Percentiles rank a stretch among this genome's conserved stretches.
Evolutionary conservation across 495 filamentous ascomycete species (phyloP).

Genomic region (Hapsidospora chrysogenum): DNA sequence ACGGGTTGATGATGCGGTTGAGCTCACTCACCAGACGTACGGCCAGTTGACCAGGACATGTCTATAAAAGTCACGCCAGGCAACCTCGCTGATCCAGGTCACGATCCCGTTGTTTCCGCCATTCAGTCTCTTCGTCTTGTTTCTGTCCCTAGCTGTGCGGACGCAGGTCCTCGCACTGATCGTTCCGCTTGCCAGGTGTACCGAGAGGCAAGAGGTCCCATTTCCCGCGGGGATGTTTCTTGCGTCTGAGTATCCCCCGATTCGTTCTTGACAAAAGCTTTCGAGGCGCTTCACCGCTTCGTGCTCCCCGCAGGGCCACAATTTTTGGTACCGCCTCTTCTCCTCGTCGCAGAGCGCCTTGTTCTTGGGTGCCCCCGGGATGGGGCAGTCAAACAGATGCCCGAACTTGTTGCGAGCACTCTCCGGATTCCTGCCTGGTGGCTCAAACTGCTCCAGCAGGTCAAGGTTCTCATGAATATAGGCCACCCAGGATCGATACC

Average conservation of each 20-base stretch:
- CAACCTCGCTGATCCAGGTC: constrained; percentile 75
- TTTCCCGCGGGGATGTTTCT: constrained; percentile 44
- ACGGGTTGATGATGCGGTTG: constrained; percentile 1
- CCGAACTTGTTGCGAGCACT: constrained; percentile 32
- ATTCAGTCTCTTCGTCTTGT: constrained; percentile 52
- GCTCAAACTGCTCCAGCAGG: constrained; percentile 39
- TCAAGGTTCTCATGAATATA: constrained; percentile 52
- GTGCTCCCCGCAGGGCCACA: constrained; percentile 73
- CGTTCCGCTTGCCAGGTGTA: constrained; percentile 63
- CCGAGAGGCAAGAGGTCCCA: constrained; percentile 57
- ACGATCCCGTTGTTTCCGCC: constrained; percentile 49
- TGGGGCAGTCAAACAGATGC: constrained; percentile 41
- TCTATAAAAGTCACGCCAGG: constrained; percentile 88
- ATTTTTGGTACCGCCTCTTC: constrained; percentile 30
- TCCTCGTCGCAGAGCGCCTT: constrained; percentile 47
- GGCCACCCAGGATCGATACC: constrained; percentile 60
- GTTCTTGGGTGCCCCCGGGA: constrained; percentile 48
- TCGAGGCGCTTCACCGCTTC: constrained; percentile 49
- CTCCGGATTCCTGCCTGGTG: constrained; percentile 43
- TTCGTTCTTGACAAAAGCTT: constrained; percentile 54
- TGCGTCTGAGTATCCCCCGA: constrained; percentile 38
- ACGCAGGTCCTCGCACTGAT: constrained; percentile 66
- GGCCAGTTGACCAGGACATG: constrained; percentile 80
- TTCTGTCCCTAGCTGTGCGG: constrained; percentile 43
- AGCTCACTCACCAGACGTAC: constrained; percentile 51